Evolutionary conservation across 2,329 filamentous ascomycete species (phyloP).

Genomic region (Fusarium sp.): DNA sequence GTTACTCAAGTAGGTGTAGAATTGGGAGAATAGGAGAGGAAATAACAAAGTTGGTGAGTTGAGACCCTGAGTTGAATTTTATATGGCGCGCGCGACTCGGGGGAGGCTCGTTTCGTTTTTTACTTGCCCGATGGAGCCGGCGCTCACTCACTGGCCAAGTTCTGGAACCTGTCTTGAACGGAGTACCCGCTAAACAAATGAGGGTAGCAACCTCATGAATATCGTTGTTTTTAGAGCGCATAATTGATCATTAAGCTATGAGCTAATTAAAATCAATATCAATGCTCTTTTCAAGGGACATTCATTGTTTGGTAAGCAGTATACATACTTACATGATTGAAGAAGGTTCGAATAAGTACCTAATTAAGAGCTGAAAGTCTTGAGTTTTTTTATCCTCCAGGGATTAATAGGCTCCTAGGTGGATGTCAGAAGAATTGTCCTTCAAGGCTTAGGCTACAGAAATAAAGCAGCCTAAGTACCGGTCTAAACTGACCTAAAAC

Average conservation of each 20-base stretch:
- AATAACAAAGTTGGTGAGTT: slow-evolving; percentile 14
- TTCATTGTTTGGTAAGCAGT: neutral
- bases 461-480: too few relatives aligned
- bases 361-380: neutral
- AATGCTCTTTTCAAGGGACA: neutral
- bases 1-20: neutral
- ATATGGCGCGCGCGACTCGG: slow-evolving; percentile 39
- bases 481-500: too few relatives aligned
- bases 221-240: slow-evolving; percentile 7
- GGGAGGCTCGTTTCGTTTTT: slow-evolving; percentile 29
- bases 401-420: neutral
- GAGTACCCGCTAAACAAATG: slow-evolving; percentile 17
- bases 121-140: slow-evolving; percentile 35
- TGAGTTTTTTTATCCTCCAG: neutral
- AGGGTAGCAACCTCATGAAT: slow-evolving; percentile 25
- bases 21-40: neutral
- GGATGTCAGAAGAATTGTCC: too few relatives aligned
- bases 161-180: slow-evolving; percentile 27
- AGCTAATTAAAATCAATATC: neutral
- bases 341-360: neutral
- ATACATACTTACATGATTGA: neutral
- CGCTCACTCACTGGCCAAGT: slow-evolving; percentile 32
- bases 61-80: slow-evolving; percentile 41
- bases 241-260: neutral
- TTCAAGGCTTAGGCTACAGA: too few relatives aligned